Base-by-base conservation (phyloP, 495 filamentous ascomycete species). In the Aspergillus egyptiacus region DNA sequence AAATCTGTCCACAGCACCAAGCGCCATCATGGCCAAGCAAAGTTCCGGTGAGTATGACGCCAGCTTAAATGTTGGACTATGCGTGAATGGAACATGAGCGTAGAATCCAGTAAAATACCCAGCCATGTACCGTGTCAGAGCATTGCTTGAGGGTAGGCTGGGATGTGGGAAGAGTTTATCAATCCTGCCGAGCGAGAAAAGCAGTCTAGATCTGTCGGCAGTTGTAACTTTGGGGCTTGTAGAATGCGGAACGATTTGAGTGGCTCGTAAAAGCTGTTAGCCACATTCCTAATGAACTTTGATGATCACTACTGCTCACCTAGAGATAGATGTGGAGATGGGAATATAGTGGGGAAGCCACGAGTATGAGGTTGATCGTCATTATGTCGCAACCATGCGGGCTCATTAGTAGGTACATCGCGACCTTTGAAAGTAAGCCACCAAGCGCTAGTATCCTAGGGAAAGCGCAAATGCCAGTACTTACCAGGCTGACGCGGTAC, bases 91-190 rank as follows among this genome's bases (percentile, higher is more conserved):
- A 5, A 23, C 6, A 39, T 28, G 33, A 34, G 34, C 19, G 23
- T 48, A 48, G 22, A 39, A 37, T 18, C 46, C 46, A 9, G 23
- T 48, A 35, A 48, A 38, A 18, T 48, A 48, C 19, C 46, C 46
- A 15, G 33, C 46, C 19, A 48, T 22, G 24, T 27, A 48, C n/a
- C 46, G 46, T 2, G 33, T 48, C n/a, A 48, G 30, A 14, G 46
- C 19, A 31, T 30, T 31, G 20, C 22, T 27, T 27, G 46, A 39
- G 5, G 46, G 34, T 7, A 48, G 20, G n/a, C 31, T 36, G 17
- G 19, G 22, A 3, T 36, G 13, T n/a, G 28, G 31, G 15, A 36
- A 34, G 5, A 14, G 3, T 23, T 35, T 36, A 34, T 36, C 44
- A 20, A 46, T 7, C 30, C 44, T 36, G 7, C 31, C 31, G 9